Percentiles rank a stretch among this genome's conserved stretches.
phyloP scores from a whole-genome alignment of 371 early-diverging fungal species.

The Mucor circinelloides region DNA sequence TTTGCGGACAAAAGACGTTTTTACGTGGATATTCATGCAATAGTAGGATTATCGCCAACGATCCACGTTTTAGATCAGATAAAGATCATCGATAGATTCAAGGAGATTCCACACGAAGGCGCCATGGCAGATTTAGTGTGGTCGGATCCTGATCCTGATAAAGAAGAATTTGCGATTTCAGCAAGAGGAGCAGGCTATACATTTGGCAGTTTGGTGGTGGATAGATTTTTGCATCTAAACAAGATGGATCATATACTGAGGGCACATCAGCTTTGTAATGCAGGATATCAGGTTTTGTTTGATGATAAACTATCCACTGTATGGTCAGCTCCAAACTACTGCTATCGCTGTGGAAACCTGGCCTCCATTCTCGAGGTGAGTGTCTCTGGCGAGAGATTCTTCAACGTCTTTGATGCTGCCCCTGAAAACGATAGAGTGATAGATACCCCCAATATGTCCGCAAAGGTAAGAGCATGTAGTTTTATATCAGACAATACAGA shows the following conservation, averaged over 20 bases:
- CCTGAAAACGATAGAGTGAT: slow-evolving; percentile 74
- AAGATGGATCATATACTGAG: slow-evolving; percentile 87
- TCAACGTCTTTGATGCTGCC: slow-evolving; percentile 90
- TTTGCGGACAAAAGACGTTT: not conserved
- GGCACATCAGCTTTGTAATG: slow-evolving; percentile 97
- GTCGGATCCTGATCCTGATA: slow-evolving; percentile 93
- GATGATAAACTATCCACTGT: slow-evolving; percentile 88
- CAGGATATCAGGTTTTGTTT: slow-evolving; percentile 91
- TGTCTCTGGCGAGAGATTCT: slow-evolving; percentile 75
- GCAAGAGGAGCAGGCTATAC: slow-evolving; percentile 95
- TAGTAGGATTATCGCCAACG: slow-evolving; percentile 85
- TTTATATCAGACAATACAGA: not conserved
- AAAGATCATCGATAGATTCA: slow-evolving; percentile 84
- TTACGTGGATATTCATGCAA: not conserved
- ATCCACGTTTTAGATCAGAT: slow-evolving; percentile 94
- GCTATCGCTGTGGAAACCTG: slow-evolving; percentile 95
- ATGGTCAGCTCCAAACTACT: slow-evolving; percentile 92
- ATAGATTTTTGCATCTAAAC: slow-evolving; percentile 84
- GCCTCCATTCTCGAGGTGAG: slow-evolving; percentile 93
- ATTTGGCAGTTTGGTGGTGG: slow-evolving; percentile 86
- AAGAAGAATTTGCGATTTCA: slow-evolving; percentile 83
- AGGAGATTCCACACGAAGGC: slow-evolving; percentile 98
- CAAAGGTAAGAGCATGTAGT: not conserved
- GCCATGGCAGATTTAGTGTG: slow-evolving; percentile 99
- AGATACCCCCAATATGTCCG: slow-evolving; percentile 4